phyloP scores from a whole-genome alignment of 768 basidiomycete genomes.

The Rhizopogon vinicolor region DNA sequence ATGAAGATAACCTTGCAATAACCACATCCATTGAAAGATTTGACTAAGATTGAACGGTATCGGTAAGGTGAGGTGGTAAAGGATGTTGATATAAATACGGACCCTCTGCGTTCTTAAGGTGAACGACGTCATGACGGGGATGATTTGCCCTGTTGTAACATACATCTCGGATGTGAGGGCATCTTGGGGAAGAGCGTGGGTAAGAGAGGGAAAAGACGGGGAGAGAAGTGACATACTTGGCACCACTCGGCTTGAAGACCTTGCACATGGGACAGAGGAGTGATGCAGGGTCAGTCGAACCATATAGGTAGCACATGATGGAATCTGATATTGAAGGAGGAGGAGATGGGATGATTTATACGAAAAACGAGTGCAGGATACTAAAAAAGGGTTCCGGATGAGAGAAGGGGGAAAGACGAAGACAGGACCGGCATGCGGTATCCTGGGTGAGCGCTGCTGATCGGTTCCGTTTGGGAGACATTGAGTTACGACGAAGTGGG shows the following conservation, averaged over 20 bases:
- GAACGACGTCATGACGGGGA: slow-evolving; percentile 73
- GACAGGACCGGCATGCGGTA: slow-evolving; percentile 34
- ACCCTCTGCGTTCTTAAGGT: slow-evolving; percentile 89
- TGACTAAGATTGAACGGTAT: slow-evolving; percentile 42
- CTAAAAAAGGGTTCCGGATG: slow-evolving; percentile 34
- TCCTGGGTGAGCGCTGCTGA: slow-evolving; percentile 31
- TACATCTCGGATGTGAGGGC: slow-evolving; percentile 70
- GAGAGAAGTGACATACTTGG: slow-evolving; percentile 40
- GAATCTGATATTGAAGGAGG: slow-evolving; percentile 13
- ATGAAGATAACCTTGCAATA: slow-evolving; percentile 72
- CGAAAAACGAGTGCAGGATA: slow-evolving; percentile 14
- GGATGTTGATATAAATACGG: slow-evolving; percentile 17
- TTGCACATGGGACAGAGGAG: slow-evolving; percentile 81
- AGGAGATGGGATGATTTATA: slow-evolving; percentile 23
- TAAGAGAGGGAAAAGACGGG: slow-evolving; percentile 7
- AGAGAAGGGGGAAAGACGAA: slow-evolving; percentile 28
- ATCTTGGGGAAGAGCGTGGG: slow-evolving; percentile 40
- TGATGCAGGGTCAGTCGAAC: slow-evolving; percentile 64
- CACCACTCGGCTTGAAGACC: slow-evolving; percentile 59
- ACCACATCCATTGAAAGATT: slow-evolving; percentile 82
- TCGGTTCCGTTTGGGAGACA: slow-evolving; percentile 33
- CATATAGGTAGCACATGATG: slow-evolving; percentile 65
- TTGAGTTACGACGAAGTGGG: slow-evolving; percentile 15
- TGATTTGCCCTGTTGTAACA: slow-evolving; percentile 73
- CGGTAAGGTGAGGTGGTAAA: slow-evolving; percentile 8